Base-by-base conservation (phyloP, 23 red algal species). In the Gracilaria gracilis region DNA sequence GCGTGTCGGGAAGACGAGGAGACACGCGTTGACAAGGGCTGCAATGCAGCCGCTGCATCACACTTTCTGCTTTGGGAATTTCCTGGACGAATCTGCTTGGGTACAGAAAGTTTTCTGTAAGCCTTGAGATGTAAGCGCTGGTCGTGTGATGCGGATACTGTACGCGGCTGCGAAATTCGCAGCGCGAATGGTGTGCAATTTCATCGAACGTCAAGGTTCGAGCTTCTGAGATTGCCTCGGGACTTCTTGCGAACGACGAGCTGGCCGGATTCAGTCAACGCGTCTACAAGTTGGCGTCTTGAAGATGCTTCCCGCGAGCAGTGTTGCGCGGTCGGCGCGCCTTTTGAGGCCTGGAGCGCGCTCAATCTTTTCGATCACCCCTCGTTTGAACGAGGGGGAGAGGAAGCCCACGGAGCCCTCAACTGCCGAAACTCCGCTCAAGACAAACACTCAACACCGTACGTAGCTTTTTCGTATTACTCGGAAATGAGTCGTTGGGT, bases 341-440 rank as follows among this genome's bases (percentile, higher is more conserved):
- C 4, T 77, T 27, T 33, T 77, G 72, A 34, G 42, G 23, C 72
- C 72, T 4, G 40, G 46, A 1, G 72, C 57, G 14, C 87, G 87
- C 54, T 65, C 87, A 20, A 23, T 90, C 16, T 79, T 90, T 75
- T 90, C 87, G 2, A 57, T 75, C 57, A 71, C 87, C 2, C 73
- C 74, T 7, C 72, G 67, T 5, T 37, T 71, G 24, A 90, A 90
- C 47, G 87, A 90, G 58, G 87, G 87, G 57, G 74, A 90, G 29
- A 64, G 27, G 17, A 61, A 66, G 24, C 74, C 32, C 14, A 61
- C 71, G 11, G 50, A 67, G 35, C 57, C 87, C 9, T 90, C 87
- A 48, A 54, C 55, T 19, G 24, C 70, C 12, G 40, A 79, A 37
- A 69, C 34, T 20, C 64, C 87, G 50, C 9, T 90, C 9, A 8